Conservation (phyloP, 352 stramenopile species). For the Pythium periplocum region DNA sequence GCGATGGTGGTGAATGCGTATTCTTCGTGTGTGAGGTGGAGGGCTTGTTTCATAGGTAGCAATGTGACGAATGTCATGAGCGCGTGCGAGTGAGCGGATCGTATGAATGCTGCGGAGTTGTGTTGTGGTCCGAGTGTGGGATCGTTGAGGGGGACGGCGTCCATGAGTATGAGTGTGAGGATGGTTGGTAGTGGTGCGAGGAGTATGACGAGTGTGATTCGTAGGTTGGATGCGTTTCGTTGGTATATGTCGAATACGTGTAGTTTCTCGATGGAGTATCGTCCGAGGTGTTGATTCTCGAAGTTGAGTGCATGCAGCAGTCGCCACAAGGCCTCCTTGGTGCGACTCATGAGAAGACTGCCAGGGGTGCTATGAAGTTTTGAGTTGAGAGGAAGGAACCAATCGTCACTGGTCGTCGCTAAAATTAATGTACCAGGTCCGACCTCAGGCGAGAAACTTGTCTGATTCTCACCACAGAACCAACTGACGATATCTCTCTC, state of each 20-base stretch:
- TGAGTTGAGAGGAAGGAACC: no score
- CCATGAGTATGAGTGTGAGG: not conserved
- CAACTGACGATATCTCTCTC: no score
- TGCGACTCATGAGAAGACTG: no score
- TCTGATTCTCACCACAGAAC: no score
- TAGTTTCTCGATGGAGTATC: constrained; percentile 1
- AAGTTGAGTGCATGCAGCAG: not conserved
- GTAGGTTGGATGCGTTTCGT: not conserved
- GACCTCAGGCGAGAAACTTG: no score
- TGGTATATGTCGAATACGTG: not conserved
- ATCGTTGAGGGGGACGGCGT: constrained; percentile 1
- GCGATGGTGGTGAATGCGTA: not conserved
- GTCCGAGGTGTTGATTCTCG: not conserved
- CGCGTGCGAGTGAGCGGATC: not conserved
- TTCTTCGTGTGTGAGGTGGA: not conserved
- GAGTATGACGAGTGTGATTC: not conserved
- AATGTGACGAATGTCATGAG: not conserved
- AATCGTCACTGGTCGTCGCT: no score
- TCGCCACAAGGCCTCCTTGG: no score
- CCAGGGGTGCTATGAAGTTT: no score
- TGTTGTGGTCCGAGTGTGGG: not conserved
- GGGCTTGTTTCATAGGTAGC: not conserved
- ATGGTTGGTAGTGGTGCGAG: not conserved
- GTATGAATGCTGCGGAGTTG: not conserved
- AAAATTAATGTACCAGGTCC: no score